phyloP scores from a whole-genome alignment of 768 basidiomycete species.

The Termitomyces sp. region DNA sequence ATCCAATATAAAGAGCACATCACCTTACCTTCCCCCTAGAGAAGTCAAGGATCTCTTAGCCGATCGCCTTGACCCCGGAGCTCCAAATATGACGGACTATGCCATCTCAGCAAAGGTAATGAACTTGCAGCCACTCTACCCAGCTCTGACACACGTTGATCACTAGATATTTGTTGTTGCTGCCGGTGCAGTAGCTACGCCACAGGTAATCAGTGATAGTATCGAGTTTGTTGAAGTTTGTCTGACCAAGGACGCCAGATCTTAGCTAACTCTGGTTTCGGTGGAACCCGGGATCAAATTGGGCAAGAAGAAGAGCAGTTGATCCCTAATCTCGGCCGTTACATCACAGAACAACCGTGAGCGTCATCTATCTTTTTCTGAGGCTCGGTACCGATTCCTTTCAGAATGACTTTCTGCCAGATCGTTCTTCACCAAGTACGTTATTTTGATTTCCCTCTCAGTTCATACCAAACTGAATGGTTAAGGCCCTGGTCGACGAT shows the following conservation, averaged over 20 bases:
- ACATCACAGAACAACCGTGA: conserved; percentile 1
- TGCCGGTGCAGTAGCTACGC: neutral
- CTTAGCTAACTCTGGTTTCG: neutral
- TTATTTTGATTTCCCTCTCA: neutral
- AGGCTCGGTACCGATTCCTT: neutral
- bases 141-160: neutral
- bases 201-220: neutral
- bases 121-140: neutral
- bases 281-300: neutral
- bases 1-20: neutral
- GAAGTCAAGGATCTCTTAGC: neutral
- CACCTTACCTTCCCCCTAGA: neutral
- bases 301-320: neutral
- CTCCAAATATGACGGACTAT: neutral
- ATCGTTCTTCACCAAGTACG: neutral
- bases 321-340: neutral
- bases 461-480: neutral
- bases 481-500: neutral
- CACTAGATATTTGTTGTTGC: neutral
- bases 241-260: neutral
- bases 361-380: neutral
- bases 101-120: neutral
- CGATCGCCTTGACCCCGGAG: neutral
- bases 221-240: no score
- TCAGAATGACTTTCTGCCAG: neutral